phyloP scores from a whole-genome alignment of 75 land plant species.

The Selaginella tamariscina region DNA sequence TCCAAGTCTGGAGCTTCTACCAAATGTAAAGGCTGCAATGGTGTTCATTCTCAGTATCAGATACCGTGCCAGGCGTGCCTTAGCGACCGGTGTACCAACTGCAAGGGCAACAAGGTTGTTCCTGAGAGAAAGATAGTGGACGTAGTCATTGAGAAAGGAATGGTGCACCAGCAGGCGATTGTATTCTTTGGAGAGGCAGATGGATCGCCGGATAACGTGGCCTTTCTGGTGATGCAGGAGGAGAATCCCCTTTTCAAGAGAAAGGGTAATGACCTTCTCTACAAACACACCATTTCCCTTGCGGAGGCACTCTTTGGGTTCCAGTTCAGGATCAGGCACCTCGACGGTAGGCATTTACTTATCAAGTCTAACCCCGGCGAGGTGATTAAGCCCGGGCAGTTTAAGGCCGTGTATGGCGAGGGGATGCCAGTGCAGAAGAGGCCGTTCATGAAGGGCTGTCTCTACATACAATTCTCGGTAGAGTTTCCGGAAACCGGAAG shows the following conservation, averaged over 20 bases:
- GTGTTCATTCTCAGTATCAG: conserved; percentile 41
- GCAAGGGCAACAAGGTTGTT: conserved; percentile 83
- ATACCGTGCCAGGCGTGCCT: conserved; percentile 71
- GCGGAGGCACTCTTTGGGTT: not conserved
- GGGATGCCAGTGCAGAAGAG: not conserved
- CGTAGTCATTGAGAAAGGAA: conserved; percentile 78
- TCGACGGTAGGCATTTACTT: not conserved
- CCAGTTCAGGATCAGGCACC: not conserved
- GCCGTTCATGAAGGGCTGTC: not conserved
- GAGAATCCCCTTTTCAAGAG: not conserved
- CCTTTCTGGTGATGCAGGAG: not conserved
- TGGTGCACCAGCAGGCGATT: conserved; percentile 76
- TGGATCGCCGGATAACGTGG: not conserved
- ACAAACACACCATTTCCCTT: not conserved
- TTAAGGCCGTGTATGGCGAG: not conserved
- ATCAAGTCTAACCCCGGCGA: not conserved
- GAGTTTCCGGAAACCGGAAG: not conserved
- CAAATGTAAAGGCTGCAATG: conserved; percentile 62
- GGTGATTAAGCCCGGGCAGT: not conserved
- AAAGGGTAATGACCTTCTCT: not conserved
- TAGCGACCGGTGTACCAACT: conserved; percentile 78
- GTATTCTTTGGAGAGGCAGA: conserved; percentile 49
- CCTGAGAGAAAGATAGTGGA: conserved; percentile 68
- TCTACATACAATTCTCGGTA: not conserved
- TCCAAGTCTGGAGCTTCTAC: conserved; percentile 72